Evolutionary conservation across 2,329 filamentous ascomycete species (phyloP), one percentile per base, ranked within the genome.

Genomic region (Clarireedia sp.): DNA sequence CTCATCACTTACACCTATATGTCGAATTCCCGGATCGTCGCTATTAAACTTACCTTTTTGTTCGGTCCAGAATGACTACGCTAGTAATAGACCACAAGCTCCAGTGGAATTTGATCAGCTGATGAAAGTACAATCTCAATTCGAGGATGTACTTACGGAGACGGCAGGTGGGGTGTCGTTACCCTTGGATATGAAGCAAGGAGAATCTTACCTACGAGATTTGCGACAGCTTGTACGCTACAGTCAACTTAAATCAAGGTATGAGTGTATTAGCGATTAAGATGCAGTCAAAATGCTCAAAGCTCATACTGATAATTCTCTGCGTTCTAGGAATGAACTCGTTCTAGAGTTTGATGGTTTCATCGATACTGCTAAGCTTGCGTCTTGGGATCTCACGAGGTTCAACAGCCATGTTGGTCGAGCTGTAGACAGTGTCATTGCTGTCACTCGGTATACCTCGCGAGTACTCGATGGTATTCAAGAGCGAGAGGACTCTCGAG

Each of bases 371-470:
- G 83, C 86, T 2, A 75, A 81, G 3, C 75, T 78, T 47, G 83
- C 85, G 1, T 81, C 85, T 3, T 75, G 78, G 45, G 82, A 87
- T 55, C 75, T 94, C 4, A 83, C 86, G 58, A 79, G 77, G 56
- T 94, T 91, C 76, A 91, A 91, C 71, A 83, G 81, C 0, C 84
- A 86, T 62, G 85, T 91, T 60, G 86, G 86, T 4, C 78, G 82
- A 10, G 83, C 85, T 1, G 83, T 91, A 37, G 88, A 92, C 65
- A 81, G 80, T 37, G 83, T 91, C 49, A 83, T 91, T 57, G 80
- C 78, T 59, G 89, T 87, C 55, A 90, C 89, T 65, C 80, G 81
- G 54, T 90, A 85, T 85, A 91, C 88, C 0, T 78, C 84, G 48
- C 77, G 82, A 16, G 66, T 68, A 33, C 62, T 69, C 8, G 67